These are phyloP conservation scores for Melastoma candidum DNA, from an alignment of 441 rosid genomes.

Conservation along the genomic window DNA sequence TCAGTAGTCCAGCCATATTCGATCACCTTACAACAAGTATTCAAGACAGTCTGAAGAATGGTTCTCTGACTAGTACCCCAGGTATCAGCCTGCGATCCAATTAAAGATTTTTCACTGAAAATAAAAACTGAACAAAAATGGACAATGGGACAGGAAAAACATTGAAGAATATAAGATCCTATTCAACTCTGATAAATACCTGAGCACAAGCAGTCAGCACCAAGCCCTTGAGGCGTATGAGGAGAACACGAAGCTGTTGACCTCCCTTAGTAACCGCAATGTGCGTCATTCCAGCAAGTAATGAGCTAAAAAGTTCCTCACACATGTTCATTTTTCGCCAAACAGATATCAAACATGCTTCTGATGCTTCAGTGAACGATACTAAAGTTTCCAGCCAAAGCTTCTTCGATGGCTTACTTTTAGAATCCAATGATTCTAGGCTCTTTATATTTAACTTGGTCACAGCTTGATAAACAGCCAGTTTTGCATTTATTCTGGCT, in stretches of 20 bases:
- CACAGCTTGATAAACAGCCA: conserved; percentile 81
- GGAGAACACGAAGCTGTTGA: conserved; percentile 78
- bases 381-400: conserved; percentile 87
- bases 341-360: conserved; percentile 77
- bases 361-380: conserved; percentile 78
- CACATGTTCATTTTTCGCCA: conserved; percentile 92
- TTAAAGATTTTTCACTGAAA: conserved; percentile 2
- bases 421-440: conserved; percentile 66
- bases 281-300: conserved; percentile 75
- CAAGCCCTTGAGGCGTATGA: conserved; percentile 86
- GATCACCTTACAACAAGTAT: conserved; percentile 74
- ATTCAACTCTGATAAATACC: conserved; percentile 32
- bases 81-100: conserved; percentile 56
- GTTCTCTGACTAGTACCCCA: conserved; percentile 72
- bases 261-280: conserved; percentile 87
- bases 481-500: conserved; percentile 71
- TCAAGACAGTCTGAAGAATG: conserved; percentile 75
- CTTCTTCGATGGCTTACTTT: conserved; percentile 77
- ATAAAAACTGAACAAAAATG: conserved; percentile 3
- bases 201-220: conserved; percentile 84
- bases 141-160: conserved; percentile 1
- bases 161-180: conserved; percentile 4
- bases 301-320: conserved; percentile 74
- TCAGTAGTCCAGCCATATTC: conserved; percentile 93
- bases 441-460: conserved; percentile 71